Percentiles rank a stretch among this genome's conserved stretches.
These are phyloP conservation scores for Chaetomium globosum DNA, from an alignment of 2,329 filamentous ascomycete species.

Conservation along the genomic window DNA sequence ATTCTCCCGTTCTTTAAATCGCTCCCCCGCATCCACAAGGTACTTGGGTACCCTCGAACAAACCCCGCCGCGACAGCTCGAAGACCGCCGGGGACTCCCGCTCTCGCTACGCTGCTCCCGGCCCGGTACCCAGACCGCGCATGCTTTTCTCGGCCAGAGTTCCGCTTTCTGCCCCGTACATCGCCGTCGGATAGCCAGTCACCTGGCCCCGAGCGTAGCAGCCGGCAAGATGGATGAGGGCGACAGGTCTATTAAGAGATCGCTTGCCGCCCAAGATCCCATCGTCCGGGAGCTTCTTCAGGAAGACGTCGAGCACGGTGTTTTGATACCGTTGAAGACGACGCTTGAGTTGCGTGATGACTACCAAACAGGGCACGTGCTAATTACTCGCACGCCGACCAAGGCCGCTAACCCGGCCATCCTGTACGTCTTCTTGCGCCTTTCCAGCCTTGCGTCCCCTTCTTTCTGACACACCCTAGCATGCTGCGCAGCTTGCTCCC, in stretches of 20 bases:
- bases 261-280: conserved; percentile 41
- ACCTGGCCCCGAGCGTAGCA: background rate
- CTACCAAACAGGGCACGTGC: conserved; percentile 62
- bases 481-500: conserved; percentile 60
- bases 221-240: conserved; percentile 33
- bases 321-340: conserved; percentile 66
- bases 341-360: conserved; percentile 64
- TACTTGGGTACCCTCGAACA: background rate
- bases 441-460: background rate
- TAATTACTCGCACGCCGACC: conserved; percentile 71
- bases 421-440: conserved; percentile 55
- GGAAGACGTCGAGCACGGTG: conserved; percentile 48
- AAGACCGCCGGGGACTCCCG: background rate
- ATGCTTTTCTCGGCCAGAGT: background rate
- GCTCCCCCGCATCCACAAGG: background rate
- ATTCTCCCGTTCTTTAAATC: conserved; percentile 12
- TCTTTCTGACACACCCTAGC: conserved; percentile 46
- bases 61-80: background rate
- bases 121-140: conserved; percentile 1
- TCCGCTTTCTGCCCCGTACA: background rate
- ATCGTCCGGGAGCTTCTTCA: conserved; percentile 41
- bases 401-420: conserved; percentile 73
- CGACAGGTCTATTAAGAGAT: conserved; percentile 31
- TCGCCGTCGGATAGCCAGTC: background rate
- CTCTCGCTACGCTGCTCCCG: background rate